A percentile compares a stretch with the other conserved stretches of the same genome.
Evolutionary conservation across 768 basidiomycete species (phyloP).

Genomic region (Russula sp.): DNA sequence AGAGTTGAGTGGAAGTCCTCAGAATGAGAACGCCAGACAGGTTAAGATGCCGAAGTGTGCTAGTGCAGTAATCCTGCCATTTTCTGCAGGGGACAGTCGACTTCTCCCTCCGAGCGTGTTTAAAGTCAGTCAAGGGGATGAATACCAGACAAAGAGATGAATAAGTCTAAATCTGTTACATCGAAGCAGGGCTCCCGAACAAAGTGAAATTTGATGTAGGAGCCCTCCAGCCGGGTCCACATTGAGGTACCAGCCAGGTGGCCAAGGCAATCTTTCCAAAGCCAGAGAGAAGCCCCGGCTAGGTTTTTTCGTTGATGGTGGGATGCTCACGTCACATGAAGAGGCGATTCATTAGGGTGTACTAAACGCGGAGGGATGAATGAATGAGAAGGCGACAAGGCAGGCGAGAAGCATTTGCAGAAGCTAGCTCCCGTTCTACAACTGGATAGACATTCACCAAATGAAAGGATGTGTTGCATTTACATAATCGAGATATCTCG

Average conservation of each 20-base stretch:
- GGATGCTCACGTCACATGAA: constrained; percentile 10
- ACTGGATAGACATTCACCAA: constrained; percentile 4
- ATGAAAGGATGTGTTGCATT: not conserved
- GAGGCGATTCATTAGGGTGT: constrained; percentile 15
- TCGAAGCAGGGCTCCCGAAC: constrained; percentile 16
- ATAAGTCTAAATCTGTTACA: constrained; percentile 9
- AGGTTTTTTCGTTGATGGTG: constrained; percentile 1
- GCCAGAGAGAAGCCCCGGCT: not conserved
- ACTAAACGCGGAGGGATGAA: constrained; percentile 1
- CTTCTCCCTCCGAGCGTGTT: constrained; percentile 10
- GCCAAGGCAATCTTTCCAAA: constrained; percentile 19
- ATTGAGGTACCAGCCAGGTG: not conserved
- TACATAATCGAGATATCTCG: constrained; percentile 2
- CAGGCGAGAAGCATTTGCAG: constrained; percentile 10
- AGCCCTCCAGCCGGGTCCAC: constrained; percentile 7
- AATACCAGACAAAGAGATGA: constrained; percentile 12
- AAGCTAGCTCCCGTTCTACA: constrained; percentile 2
- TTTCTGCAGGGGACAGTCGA: constrained; percentile 7
- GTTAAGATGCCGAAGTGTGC: constrained; percentile 11
- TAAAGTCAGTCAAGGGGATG: constrained; percentile 7
- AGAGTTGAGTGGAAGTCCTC: constrained; percentile 1
- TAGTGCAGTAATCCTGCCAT: constrained; percentile 17
- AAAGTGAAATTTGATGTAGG: not conserved
- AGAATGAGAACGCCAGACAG: constrained; percentile 2
- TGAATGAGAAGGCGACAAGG: not conserved